Evolutionary conservation across 2,329 filamentous ascomycete genomes (phyloP).

Genomic region (Coniochaeta ligniaria): DNA sequence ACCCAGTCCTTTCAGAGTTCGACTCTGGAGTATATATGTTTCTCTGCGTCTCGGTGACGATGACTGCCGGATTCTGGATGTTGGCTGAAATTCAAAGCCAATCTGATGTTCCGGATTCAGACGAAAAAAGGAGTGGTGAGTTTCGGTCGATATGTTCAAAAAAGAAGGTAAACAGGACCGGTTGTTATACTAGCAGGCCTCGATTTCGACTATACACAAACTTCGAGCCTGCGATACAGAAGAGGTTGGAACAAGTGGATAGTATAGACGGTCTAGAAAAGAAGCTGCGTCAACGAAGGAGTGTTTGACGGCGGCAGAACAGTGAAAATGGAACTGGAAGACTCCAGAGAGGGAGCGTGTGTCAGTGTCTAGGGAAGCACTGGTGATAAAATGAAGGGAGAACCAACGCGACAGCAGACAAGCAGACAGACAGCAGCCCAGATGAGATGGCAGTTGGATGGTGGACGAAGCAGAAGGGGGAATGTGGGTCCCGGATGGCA

Average conservation of each 20-base stretch:
- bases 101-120: neutral
- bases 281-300: conserved; percentile 2
- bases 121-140: neutral
- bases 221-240: conserved; percentile 1
- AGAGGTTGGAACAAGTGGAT: neutral
- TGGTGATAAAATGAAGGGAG: neutral
- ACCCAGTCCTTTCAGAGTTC: neutral
- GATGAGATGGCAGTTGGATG: neutral
- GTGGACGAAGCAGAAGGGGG: neutral
- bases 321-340: neutral
- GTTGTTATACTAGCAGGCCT: neutral
- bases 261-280: neutral
- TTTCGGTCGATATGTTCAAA: neutral
- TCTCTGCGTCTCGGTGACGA: neutral
- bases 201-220: neutral
- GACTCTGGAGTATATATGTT: neutral
- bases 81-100: neutral
- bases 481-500: neutral
- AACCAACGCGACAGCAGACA: neutral
- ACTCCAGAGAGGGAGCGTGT: neutral
- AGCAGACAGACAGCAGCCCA: neutral
- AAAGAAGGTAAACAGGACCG: neutral
- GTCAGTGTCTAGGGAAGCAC: conserved; percentile 2
- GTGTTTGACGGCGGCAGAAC: neutral
- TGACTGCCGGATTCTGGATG: neutral